These are phyloP conservation scores for Sphaceloma murrayae DNA, from an alignment of 2,329 filamentous ascomycete genomes.

Conservation along the genomic window DNA sequence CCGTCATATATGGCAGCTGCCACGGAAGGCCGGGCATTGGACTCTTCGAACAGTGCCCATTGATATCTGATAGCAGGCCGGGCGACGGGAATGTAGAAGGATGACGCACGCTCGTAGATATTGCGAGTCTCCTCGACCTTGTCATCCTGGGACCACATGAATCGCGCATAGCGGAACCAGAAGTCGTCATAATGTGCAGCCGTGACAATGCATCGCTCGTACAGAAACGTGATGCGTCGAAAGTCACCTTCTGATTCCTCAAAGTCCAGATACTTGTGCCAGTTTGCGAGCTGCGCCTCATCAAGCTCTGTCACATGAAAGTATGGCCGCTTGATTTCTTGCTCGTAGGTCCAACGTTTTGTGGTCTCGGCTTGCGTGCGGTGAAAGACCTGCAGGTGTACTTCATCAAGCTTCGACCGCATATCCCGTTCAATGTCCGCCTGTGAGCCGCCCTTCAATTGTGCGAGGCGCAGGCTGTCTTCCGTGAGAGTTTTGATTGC, in stretches of 20 bases:
- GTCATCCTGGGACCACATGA: constrained; percentile 72
- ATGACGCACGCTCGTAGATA: constrained; percentile 81
- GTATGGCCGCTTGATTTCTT: constrained; percentile 89
- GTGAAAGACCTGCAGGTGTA: constrained; percentile 72
- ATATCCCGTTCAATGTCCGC: constrained; percentile 76
- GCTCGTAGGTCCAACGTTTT: constrained; percentile 90
- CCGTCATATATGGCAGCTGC: constrained; percentile 77
- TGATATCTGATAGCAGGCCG: constrained; percentile 75
- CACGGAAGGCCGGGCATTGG: constrained; percentile 62
- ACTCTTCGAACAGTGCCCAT: constrained; percentile 92
- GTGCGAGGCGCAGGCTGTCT: constrained; percentile 60
- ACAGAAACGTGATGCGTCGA: constrained; percentile 66
- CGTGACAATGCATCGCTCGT: constrained; percentile 86
- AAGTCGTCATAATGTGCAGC: constrained; percentile 95
- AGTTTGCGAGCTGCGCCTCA: constrained; percentile 73
- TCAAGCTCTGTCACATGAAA: constrained; percentile 94
- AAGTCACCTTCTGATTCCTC: constrained; percentile 80
- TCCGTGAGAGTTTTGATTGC: constrained; percentile 57
- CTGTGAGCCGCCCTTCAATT: constrained; percentile 56
- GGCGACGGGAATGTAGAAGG: constrained; percentile 77
- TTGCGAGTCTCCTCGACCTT: constrained; percentile 86
- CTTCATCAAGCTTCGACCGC: constrained; percentile 65
- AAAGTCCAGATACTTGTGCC: constrained; percentile 94
- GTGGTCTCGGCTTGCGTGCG: constrained; percentile 78
- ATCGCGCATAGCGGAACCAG: constrained; percentile 92